These are phyloP conservation scores for Arthrinium phaeospermum DNA, from an alignment of 2,329 filamentous ascomycete genomes.

Conservation along the genomic window DNA sequence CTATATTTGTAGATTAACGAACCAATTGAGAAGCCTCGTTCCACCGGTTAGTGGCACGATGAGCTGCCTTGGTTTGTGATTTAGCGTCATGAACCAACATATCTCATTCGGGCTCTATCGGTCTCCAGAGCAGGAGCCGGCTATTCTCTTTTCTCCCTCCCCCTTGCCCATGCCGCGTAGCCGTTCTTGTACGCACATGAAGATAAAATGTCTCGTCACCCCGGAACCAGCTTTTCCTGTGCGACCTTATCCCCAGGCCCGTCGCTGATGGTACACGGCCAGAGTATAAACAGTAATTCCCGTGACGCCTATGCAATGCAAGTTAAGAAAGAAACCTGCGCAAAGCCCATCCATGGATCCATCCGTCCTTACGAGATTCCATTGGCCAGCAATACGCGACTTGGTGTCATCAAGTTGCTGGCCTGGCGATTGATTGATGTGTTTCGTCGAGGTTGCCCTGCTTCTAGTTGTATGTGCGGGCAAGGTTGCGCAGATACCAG, in stretches of 20 bases:
- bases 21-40: conserved; percentile 13
- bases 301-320: conserved; percentile 48
- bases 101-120: conserved; percentile 13
- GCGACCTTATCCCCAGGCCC: conserved; percentile 27
- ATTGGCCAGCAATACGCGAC: conserved; percentile 5
- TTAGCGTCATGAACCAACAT: conserved; percentile 16
- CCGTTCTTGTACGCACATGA: conserved; percentile 18
- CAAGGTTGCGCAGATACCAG: conserved; percentile 98
- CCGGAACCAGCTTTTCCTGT: conserved; percentile 25
- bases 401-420: conserved; percentile 11
- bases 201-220: conserved; percentile 21
- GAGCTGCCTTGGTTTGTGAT: conserved; percentile 11
- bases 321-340: conserved; percentile 40
- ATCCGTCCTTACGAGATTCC: conserved; percentile 12
- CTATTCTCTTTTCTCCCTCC: not conserved
- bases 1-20: conserved; percentile 15
- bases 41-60: conserved; percentile 1
- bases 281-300: conserved; percentile 28
- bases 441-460: not conserved
- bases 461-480: conserved; percentile 81
- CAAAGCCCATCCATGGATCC: conserved; percentile 23
- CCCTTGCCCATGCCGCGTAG: not conserved
- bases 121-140: conserved; percentile 17
- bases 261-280: conserved; percentile 27
- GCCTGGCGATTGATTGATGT: conserved; percentile 11